Conservation (phyloP, 2,329 filamentous ascomycete genomes). For the Bipolaris bicolor region DNA sequence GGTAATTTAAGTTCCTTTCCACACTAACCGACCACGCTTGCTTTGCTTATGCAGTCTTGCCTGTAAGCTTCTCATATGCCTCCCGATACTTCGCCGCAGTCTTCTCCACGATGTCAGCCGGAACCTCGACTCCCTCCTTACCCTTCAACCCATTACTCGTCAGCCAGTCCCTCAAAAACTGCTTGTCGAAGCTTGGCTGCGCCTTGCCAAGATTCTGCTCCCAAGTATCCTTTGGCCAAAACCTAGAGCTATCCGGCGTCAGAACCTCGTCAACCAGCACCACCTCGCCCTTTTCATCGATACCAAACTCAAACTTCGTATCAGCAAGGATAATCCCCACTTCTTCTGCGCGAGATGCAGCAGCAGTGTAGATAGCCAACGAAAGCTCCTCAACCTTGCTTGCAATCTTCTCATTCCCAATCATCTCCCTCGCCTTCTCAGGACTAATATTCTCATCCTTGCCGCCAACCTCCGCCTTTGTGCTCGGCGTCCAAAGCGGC, state of each 20-base stretch:
- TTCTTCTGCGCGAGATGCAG: slow-evolving; percentile 66
- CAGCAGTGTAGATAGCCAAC: slow-evolving; percentile 68
- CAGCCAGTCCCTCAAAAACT: slow-evolving; percentile 78
- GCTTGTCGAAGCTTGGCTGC: slow-evolving; percentile 87
- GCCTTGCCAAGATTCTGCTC: slow-evolving; percentile 66
- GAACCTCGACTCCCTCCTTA: slow-evolving; percentile 74
- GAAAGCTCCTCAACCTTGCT: slow-evolving; percentile 68
- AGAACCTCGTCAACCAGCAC: slow-evolving; percentile 84
- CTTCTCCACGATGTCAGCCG: slow-evolving; percentile 70
- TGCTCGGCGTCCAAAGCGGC: slow-evolving; percentile 80
- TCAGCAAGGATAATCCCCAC: slow-evolving; percentile 79
- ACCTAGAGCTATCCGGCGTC: slow-evolving; percentile 76
- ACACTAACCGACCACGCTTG: not conserved
- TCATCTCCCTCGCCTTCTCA: slow-evolving; percentile 59
- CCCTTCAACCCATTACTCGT: slow-evolving; percentile 74
- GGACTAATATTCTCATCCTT: slow-evolving; percentile 88
- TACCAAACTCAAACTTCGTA: slow-evolving; percentile 78
- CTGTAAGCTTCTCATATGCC: slow-evolving; percentile 73
- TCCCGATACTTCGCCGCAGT: slow-evolving; percentile 78
- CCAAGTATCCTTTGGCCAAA: slow-evolving; percentile 81
- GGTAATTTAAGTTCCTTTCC: not conserved
- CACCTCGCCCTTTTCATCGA: slow-evolving; percentile 67
- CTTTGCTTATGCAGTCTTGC: slow-evolving; percentile 35
- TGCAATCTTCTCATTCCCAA: slow-evolving; percentile 71
- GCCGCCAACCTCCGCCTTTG: slow-evolving; percentile 79